Evolutionary conservation across 805 yeast species (phyloP).

Genomic region (Kazachstania africana): DNA sequence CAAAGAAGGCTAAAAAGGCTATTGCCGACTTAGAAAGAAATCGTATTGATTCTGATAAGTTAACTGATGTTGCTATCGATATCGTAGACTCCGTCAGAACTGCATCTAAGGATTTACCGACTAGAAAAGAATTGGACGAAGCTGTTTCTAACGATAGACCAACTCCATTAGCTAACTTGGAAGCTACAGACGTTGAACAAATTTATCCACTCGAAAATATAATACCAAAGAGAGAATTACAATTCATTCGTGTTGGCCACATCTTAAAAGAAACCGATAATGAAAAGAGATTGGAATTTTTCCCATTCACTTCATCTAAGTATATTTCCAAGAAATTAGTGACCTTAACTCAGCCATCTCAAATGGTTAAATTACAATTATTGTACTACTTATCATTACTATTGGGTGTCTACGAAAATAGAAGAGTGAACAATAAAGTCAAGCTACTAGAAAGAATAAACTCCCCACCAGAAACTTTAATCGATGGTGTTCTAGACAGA

Average conservation of each 20-base stretch:
- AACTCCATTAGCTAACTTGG: conserved; percentile 64
- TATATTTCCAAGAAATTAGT: conserved; percentile 40
- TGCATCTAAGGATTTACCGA: conserved; percentile 63
- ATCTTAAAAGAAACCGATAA: conserved; percentile 42
- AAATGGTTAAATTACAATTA: conserved; percentile 49
- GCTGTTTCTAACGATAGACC: conserved; percentile 61
- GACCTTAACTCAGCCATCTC: conserved; percentile 31
- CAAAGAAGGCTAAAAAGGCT: conserved; percentile 89
- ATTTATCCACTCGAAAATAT: conserved; percentile 65
- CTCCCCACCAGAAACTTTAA: conserved; percentile 58
- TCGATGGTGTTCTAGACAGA: conserved; percentile 59
- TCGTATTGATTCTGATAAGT: conserved; percentile 72
- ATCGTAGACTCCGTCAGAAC: conserved; percentile 70
- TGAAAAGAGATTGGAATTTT: conserved; percentile 39
- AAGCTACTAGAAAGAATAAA: conserved; percentile 49
- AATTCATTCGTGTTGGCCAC: conserved; percentile 51
- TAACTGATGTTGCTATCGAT: conserved; percentile 63
- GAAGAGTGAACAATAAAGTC: conserved; percentile 50
- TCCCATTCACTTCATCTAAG: conserved; percentile 49
- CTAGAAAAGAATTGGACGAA: conserved; percentile 49
- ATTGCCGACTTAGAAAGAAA: conserved; percentile 72
- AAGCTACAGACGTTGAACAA: conserved; percentile 75
- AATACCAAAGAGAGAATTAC: conserved; percentile 56
- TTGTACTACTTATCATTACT: conserved; percentile 73
- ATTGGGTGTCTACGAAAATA: conserved; percentile 66